Evolutionary conservation across 2,329 filamentous ascomycete genomes (phyloP).

Genomic region (Lomentospora prolificans): DNA sequence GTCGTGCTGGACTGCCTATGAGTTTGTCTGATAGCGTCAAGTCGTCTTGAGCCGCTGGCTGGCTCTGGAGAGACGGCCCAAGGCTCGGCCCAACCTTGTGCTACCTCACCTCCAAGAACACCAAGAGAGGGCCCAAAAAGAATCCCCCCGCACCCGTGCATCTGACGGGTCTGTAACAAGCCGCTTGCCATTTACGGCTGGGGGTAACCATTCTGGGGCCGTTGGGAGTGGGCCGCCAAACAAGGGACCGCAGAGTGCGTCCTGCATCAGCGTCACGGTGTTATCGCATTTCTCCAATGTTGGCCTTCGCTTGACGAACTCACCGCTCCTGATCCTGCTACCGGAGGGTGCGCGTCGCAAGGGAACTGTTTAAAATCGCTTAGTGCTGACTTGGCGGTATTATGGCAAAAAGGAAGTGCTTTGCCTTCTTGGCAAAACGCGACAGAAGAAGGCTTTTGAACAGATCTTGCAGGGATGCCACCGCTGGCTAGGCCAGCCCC

Average conservation of each 20-base stretch:
- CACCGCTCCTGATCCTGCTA: not conserved
- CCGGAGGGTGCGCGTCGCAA: not conserved
- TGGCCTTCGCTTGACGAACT: not conserved
- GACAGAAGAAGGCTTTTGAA: not conserved
- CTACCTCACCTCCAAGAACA: not conserved
- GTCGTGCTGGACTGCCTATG: too few species aligned
- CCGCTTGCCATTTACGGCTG: not conserved
- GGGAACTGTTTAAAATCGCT: too few species aligned
- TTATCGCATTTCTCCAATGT: too few species aligned
- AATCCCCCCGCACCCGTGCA: not conserved
- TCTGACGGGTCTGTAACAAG: constrained; percentile 1
- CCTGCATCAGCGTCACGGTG: too few species aligned
- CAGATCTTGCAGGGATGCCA: not conserved
- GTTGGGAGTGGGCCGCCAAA: not conserved
- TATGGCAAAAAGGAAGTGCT: not conserved
- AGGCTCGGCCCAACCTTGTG: not conserved
- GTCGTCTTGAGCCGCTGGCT: not conserved
- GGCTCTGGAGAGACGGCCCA: not conserved
- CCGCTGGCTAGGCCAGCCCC: not conserved
- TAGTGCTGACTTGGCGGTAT: too few species aligned
- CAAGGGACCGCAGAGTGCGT: too few species aligned
- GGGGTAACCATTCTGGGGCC: not conserved
- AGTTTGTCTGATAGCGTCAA: not conserved
- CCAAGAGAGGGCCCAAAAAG: not conserved
- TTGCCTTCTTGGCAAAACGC: not conserved